These are phyloP conservation scores for Globisporangium rhizosaccharum DNA, from an alignment of 352 stramenopile genomes.

Conservation along the genomic window DNA sequence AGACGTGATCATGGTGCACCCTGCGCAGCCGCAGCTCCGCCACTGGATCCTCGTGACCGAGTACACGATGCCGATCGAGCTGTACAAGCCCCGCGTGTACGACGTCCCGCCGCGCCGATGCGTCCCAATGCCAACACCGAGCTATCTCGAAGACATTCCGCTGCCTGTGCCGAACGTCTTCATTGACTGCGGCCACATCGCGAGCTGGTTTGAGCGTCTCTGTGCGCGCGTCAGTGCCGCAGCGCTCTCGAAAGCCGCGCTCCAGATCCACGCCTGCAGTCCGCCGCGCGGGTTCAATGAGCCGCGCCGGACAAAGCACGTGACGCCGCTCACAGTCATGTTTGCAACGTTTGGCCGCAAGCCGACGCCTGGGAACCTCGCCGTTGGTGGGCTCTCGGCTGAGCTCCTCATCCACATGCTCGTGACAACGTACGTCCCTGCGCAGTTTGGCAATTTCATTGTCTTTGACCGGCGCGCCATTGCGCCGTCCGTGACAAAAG, in stretches of 20 bases:
- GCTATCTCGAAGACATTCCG: conserved; percentile 67
- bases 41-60: conserved; percentile 71
- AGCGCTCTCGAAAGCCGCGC: conserved; percentile 43
- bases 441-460: conserved; percentile 91
- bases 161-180: conserved; percentile 63
- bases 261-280: conserved; percentile 69
- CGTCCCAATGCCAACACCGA: conserved; percentile 83
- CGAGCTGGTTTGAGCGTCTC: conserved; percentile 66
- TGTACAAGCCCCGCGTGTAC: conserved; percentile 85
- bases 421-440: conserved; percentile 88
- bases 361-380: conserved; percentile 69
- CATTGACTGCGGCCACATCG: conserved; percentile 55
- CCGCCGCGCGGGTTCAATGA: conserved; percentile 48
- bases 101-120: conserved; percentile 70
- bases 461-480: conserved; percentile 76
- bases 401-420: conserved; percentile 89
- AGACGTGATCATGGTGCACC: conserved; percentile 63
- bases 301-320: conserved; percentile 73
- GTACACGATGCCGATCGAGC: conserved; percentile 45
- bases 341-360: conserved; percentile 90
- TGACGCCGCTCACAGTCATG: conserved; percentile 73
- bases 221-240: conserved; percentile 43
- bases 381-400: conserved; percentile 75
- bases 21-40: conserved; percentile 38
- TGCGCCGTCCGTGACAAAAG: conserved; percentile 33